Evolutionary conservation across 1,284 basidiomycete species (phyloP), one percentile per base, ranked within the genome.

Genomic region (Apiotrichum veenhuisii): DNA sequence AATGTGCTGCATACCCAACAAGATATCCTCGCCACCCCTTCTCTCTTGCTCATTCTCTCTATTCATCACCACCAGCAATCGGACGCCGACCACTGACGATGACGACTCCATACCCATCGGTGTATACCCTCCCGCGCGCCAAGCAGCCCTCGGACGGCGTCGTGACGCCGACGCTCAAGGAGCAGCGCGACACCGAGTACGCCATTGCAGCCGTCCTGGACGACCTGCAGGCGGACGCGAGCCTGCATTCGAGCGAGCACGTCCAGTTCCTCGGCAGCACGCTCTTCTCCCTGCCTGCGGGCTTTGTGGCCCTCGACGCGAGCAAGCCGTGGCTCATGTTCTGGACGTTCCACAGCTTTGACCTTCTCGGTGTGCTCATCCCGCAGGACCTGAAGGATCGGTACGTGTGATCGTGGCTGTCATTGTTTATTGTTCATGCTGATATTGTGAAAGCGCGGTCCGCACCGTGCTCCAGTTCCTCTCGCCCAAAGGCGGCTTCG

Each of bases 311-410:
- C 26, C 86, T 95, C 64, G 93, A 97, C 72, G 91, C 93, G 0
- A 92, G 89, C 63, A 86, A 92, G 66, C 87, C 92, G 0, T 97
- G 93, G 94, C 79, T 96, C 30, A 73, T 95, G 59, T 96, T 88
- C 76, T 97, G 94, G 93, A 87, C 85, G 0, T 71, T 93, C 2
- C 91, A 97, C 66, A 82, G 85, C 34, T 85, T 94, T 61, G 86
- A 87, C 63, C 71, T 85, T 1, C 74, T 95, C 33, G 89, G 91
- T 50, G 85, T 89, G 1, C 85, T 80, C 1, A 70, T 96, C 41
- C 92, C 94, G 79, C 82, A 84, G 2, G 79, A 76, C 10, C 89
- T 83, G 59, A 88, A 85, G 72, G 82, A 87, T 62, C 80, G 84
- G 89, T 91, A 64, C 59, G 82, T 72, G n/a, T 5, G 18, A 11